Percentiles rank a stretch among this genome's conserved stretches.
Evolutionary conservation across 2,329 filamentous ascomycete species (phyloP).

Genomic region (Cylindrodendrum hubeiense): DNA sequence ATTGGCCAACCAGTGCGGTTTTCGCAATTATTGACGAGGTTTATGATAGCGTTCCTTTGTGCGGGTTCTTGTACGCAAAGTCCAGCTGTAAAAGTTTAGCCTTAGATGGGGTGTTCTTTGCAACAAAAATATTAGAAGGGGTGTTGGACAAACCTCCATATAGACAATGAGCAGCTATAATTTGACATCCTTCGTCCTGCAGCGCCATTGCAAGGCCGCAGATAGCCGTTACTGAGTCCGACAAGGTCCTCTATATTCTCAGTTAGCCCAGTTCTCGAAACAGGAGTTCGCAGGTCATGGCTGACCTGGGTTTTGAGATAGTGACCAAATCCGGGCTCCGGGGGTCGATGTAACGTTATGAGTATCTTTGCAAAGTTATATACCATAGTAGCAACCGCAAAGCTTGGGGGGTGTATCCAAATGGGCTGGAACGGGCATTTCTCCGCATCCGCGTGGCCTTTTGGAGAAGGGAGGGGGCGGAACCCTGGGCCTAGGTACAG

Average conservation of each 20-base stretch:
- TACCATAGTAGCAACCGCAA: slow-evolving; percentile 63
- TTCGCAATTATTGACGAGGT: slow-evolving; percentile 52
- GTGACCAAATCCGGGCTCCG: slow-evolving; percentile 46
- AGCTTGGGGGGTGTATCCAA: slow-evolving; percentile 63
- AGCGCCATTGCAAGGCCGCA: slow-evolving; percentile 62
- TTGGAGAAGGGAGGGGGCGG: slow-evolving; percentile 52
- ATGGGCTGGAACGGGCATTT: slow-evolving; percentile 54
- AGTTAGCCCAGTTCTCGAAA: slow-evolving; percentile 53
- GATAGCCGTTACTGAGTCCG: slow-evolving; percentile 48
- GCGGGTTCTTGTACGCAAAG: slow-evolving; percentile 53
- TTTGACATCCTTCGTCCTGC: slow-evolving; percentile 53
- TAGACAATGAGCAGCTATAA: slow-evolving; percentile 57
- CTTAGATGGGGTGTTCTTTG: background rate
- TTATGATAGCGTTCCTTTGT: slow-evolving; percentile 51
- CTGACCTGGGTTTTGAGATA: slow-evolving; percentile 23
- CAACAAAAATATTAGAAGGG: background rate
- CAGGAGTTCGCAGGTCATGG: too few relatives aligned
- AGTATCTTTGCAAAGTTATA: slow-evolving; percentile 66
- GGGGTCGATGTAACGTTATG: slow-evolving; percentile 47
- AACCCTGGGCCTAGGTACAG: slow-evolving; percentile 52
- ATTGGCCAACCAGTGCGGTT: slow-evolving; percentile 54
- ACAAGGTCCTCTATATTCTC: slow-evolving; percentile 40
- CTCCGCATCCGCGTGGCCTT: slow-evolving; percentile 32
- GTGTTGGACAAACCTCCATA: slow-evolving; percentile 45
- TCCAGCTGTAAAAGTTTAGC: slow-evolving; percentile 47